A percentile compares a stretch with the other conserved stretches of the same genome.
Conservation (phyloP, 345 rosid genomes). For the Arabidopsis suecica region DNA sequence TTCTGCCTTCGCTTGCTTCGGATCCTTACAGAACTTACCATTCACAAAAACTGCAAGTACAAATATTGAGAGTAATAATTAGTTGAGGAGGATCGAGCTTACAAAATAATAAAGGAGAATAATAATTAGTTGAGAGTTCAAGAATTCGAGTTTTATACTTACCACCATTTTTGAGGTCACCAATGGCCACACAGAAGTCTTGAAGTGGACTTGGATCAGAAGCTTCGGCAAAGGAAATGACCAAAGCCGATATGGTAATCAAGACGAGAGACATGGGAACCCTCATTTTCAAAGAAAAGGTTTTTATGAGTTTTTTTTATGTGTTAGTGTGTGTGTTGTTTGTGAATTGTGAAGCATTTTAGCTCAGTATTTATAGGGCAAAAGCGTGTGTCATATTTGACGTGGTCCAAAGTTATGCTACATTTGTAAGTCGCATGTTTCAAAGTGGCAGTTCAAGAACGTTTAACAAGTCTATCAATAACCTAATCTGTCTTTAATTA, state of each 20-base stretch:
- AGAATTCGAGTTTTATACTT: not conserved
- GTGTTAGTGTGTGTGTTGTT: constrained; percentile 2
- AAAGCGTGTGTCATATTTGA: constrained; percentile 7
- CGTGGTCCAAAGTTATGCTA: constrained; percentile 11
- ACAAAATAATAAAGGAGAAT: not conserved
- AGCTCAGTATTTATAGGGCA: constrained; percentile 2
- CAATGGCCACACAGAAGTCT: constrained; percentile 30
- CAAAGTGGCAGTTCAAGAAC: constrained; percentile 31
- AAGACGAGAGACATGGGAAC: constrained; percentile 6
- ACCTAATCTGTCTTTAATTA: no score
- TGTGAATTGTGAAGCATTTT: not conserved
- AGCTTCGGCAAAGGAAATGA: not conserved
- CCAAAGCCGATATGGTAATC: not conserved
- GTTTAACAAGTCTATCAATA: constrained; percentile 2
- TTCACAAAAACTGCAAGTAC: constrained; percentile 39
- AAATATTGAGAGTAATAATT: not conserved
- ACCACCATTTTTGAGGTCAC: constrained; percentile 28
- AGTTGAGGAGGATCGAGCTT: no score
- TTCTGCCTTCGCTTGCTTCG: constrained; percentile 28
- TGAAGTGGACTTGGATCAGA: constrained; percentile 39
- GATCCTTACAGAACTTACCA: constrained; percentile 36
- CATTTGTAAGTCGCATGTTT: not conserved
- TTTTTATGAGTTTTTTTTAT: not conserved
- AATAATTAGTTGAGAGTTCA: not conserved
- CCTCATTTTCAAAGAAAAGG: not conserved